Evolutionary conservation across 1,139 yeast species (phyloP), one percentile per base, ranked within the genome.

Genomic region (Candida sp.): DNA sequence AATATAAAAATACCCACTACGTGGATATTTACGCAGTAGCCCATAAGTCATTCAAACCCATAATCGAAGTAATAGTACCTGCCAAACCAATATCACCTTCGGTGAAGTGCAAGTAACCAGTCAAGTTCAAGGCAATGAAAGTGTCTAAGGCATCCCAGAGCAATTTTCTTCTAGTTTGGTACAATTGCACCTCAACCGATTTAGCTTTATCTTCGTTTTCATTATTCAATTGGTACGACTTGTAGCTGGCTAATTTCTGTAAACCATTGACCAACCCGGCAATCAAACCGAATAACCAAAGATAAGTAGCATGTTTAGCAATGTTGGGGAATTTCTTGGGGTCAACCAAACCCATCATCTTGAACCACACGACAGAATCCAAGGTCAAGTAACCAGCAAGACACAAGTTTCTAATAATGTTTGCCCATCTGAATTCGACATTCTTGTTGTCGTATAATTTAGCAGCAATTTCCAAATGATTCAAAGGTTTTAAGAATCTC

Each of bases 61-160:
- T 71, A 45, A 84, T 49, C 36, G 96, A 85, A 29, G 97, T 89
- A 49, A 87, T 70, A 30, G 86, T 75, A 63, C 98, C 98, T 39
- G 95, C 91, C 50, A 84, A 70, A 41, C 96, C 97, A 44, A 89
- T 79, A 41, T 84, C 75, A 41, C 96, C 95, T 55, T 91, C 97
- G 60, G 84, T 82, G 55, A 78, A 72, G 57, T 75, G 73, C 56
- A 86, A 70, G 64, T 73, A 67, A 47, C 79, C 74, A 64, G 88
- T 76, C 41, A 84, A 78, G 62, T 86, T 82, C 60, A 84, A 70
- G 22, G 95, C 96, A 57, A 90, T 84, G 53, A 86, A 75, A 53
- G 80, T 63, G 65, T 91, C 98, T 52, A 87, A 76, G 12, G 78
- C 65, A 62, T 89, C 95, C 90, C 95, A 87, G 29, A 86, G 65